Conservation (phyloP, 495 filamentous ascomycete species). For the Neurospora hispaniola region DNA sequence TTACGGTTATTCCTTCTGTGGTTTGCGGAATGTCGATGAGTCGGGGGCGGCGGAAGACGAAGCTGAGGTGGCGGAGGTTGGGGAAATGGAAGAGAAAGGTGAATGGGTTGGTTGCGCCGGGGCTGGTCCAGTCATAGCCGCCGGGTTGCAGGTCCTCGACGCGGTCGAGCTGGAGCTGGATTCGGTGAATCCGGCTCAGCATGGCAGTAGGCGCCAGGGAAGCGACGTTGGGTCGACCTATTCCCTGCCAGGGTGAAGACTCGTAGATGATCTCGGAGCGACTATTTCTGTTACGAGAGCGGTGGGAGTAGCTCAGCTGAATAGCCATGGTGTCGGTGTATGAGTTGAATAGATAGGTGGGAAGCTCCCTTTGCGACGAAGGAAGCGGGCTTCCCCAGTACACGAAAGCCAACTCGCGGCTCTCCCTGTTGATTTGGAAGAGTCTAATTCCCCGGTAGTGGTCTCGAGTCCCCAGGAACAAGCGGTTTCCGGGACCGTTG, state of each 20-base stretch:
- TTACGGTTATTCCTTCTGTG: neutral
- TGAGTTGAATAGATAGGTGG: neutral
- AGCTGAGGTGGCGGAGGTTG: neutral
- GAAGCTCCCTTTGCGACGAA: neutral
- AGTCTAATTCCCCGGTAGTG: neutral
- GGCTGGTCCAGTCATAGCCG: neutral
- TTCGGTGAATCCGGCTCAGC: neutral
- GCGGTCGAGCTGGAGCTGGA: neutral
- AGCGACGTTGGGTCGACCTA: neutral
- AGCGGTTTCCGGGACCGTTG: neutral
- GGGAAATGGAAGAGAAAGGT: neutral
- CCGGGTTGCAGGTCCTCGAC: neutral
- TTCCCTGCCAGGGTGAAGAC: neutral
- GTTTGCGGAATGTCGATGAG: neutral
- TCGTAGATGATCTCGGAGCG: neutral
- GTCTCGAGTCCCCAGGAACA: neutral
- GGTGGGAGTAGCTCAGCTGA: neutral
- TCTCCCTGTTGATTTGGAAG: neutral
- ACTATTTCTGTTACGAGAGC: neutral
- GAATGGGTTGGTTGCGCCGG: neutral
- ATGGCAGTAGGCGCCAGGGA: neutral
- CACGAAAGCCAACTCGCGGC: neutral
- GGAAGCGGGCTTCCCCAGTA: neutral
- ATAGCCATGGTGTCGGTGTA: neutral
- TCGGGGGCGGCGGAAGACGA: neutral